These are phyloP conservation scores for Neurospora sp. DNA, from an alignment of 2,329 filamentous ascomycete genomes.

Conservation along the genomic window DNA sequence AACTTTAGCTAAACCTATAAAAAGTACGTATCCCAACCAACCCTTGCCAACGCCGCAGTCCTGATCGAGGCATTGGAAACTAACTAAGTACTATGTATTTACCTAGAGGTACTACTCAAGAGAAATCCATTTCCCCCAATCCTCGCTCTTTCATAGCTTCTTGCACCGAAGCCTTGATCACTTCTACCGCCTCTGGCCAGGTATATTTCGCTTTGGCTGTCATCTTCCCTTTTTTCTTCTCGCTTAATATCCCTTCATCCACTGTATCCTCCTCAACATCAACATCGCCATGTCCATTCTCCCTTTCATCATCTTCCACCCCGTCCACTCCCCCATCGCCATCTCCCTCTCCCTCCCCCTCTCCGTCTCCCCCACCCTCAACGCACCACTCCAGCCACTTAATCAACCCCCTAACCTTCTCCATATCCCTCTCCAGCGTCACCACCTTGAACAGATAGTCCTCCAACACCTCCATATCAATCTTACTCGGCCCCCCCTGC, in stretches of 20 bases:
- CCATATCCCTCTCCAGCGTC: slow-evolving; percentile 68
- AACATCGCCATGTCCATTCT: not conserved
- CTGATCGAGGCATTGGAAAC: not conserved
- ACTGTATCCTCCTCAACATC: not conserved
- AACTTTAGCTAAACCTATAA: no score
- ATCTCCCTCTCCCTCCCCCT: slow-evolving; percentile 12
- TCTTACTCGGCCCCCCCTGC: slow-evolving; percentile 62
- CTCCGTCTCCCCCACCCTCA: slow-evolving; percentile 32
- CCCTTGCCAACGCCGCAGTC: not conserved
- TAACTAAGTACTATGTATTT: no score
- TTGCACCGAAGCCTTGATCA: slow-evolving; percentile 42
- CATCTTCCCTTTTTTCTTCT: not conserved
- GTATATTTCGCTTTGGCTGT: not conserved
- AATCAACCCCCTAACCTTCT: slow-evolving; percentile 81
- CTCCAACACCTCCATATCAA: slow-evolving; percentile 67
- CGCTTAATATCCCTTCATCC: not conserved
- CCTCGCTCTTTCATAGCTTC: slow-evolving; percentile 46
- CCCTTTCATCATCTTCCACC: not conserved
- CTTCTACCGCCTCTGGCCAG: slow-evolving; percentile 37
- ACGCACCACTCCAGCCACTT: slow-evolving; percentile 57
- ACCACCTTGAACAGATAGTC: slow-evolving; percentile 67
- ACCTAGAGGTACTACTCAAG: slow-evolving; percentile 14
- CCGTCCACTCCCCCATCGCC: slow-evolving; percentile 3
- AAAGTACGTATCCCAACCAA: not conserved
- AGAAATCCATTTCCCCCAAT: slow-evolving; percentile 43